A percentile compares a stretch with the other conserved stretches of the same genome.
Evolutionary conservation across 148 eudicot genomes (phyloP).

Genomic region (Oxyria digyna): DNA sequence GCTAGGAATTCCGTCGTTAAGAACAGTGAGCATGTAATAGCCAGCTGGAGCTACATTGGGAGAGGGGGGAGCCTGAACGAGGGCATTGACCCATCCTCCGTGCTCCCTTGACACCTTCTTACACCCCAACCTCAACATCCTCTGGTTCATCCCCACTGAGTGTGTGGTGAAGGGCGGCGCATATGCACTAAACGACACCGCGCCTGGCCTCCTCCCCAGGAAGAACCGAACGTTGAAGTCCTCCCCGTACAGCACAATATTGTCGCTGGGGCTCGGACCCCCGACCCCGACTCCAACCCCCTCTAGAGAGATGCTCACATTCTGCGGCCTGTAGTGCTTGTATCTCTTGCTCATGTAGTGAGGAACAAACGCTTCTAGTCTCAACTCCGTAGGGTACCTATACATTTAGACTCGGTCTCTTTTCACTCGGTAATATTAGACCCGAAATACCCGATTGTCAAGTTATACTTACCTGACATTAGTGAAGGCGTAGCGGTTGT

Average conservation of each 20-base stretch:
- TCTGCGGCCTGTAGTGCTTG: slow-evolving; percentile 24
- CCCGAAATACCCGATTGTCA: too few relatives aligned
- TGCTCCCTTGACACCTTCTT: slow-evolving; percentile 14
- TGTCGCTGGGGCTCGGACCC: not conserved
- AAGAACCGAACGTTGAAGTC: slow-evolving; percentile 26
- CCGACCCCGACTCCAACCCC: too few relatives aligned
- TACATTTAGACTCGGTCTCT: too few relatives aligned
- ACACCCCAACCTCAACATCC: slow-evolving; percentile 31
- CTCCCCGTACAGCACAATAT: slow-evolving; percentile 24
- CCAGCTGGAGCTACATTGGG: slow-evolving; percentile 53
- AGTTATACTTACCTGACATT: slow-evolving; percentile 22
- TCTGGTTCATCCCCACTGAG: slow-evolving; percentile 50
- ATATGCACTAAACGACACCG: slow-evolving; percentile 29
- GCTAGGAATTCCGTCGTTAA: slow-evolving; percentile 45
- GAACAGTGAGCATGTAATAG: slow-evolving; percentile 44
- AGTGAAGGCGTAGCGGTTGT: slow-evolving; percentile 22
- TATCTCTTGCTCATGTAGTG: slow-evolving; percentile 20
- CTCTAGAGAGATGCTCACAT: slow-evolving; percentile 3
- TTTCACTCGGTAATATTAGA: too few relatives aligned
- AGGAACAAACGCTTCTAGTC: slow-evolving; percentile 46
- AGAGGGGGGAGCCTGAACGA: slow-evolving; percentile 40
- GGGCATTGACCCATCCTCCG: slow-evolving; percentile 22
- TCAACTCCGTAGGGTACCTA: slow-evolving; percentile 48
- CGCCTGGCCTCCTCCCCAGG: slow-evolving; percentile 7
- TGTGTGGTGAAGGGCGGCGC: slow-evolving; percentile 54